These are phyloP conservation scores for Vitis riparia DNA, from an alignment of 164 flowering plant species.

Conservation along the genomic window DNA sequence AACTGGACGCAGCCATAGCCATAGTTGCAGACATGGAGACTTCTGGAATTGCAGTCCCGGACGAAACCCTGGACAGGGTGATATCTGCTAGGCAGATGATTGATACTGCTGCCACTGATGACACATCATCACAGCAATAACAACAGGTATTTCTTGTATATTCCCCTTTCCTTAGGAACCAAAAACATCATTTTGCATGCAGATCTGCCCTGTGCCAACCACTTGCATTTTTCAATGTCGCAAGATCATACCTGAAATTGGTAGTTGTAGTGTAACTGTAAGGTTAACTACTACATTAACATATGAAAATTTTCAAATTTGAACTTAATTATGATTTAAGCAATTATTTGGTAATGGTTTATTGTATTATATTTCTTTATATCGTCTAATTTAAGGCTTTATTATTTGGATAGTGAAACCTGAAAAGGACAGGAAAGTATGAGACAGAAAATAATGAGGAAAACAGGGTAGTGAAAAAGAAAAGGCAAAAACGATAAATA, in stretches of 20 bases:
- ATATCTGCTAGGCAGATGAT: conserved; percentile 65
- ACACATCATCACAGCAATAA: conserved; percentile 14
- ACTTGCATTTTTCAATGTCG: too few relatives aligned
- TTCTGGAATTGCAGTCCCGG: conserved; percentile 75
- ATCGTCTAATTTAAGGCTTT: too few relatives aligned
- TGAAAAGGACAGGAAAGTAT: too few relatives aligned
- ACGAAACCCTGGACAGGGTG: conserved; percentile 70
- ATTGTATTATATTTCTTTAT: too few relatives aligned
- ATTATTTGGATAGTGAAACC: too few relatives aligned
- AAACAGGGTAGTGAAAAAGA: too few relatives aligned
- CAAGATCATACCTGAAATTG: background rate
- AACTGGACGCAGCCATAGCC: conserved; percentile 88
- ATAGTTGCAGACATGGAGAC: conserved; percentile 92
- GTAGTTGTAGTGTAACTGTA: background rate
- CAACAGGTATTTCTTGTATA: background rate
- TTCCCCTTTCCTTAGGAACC: background rate
- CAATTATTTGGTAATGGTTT: too few relatives aligned
- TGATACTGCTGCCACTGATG: conserved; percentile 19
- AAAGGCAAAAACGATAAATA: too few relatives aligned
- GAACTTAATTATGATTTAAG: too few relatives aligned
- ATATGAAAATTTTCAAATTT: too few relatives aligned
- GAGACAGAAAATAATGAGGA: too few relatives aligned
- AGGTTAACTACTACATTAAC: background rate
- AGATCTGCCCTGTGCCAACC: background rate
- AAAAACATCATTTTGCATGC: background rate